Conservation (phyloP, 352 stramenopile species). For the Pythium dissotocum region DNA sequence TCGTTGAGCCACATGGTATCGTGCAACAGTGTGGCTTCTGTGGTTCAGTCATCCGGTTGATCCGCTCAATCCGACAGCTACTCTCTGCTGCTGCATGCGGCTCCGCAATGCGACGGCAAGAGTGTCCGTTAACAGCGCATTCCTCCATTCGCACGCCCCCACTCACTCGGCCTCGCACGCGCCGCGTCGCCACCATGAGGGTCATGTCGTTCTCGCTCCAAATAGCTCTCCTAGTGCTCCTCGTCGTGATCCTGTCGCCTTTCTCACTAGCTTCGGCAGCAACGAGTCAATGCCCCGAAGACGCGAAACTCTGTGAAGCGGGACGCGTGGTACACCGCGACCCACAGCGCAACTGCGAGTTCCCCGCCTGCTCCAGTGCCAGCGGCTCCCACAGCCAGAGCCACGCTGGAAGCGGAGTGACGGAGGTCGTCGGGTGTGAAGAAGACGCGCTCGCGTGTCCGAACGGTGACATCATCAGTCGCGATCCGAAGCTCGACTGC, state of each 20-base stretch:
- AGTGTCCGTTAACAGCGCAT: neutral
- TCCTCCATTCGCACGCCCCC: neutral
- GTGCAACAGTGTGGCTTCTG: neutral
- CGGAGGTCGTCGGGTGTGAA: constrained; percentile 21
- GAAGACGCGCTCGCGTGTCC: constrained; percentile 42
- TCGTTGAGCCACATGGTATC: neutral
- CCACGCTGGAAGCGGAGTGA: neutral
- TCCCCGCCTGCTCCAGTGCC: neutral
- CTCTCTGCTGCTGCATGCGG: too few species aligned
- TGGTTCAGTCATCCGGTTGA: neutral
- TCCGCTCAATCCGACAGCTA: neutral
- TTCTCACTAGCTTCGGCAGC: neutral
- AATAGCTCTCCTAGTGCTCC: neutral
- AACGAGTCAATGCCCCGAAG: neutral
- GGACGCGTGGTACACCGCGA: neutral
- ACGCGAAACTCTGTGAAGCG: neutral
- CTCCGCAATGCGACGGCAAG: neutral
- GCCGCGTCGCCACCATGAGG: neutral
- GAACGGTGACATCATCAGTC: constrained; percentile 17
- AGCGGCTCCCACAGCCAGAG: neutral
- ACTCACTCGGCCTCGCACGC: neutral
- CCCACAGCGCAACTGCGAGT: neutral
- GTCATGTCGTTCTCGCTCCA: neutral
- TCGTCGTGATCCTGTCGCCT: neutral
- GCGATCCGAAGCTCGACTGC: constrained; percentile 37